phyloP scores from a whole-genome alignment of 257 asterid species.

The Avicennia marina region DNA sequence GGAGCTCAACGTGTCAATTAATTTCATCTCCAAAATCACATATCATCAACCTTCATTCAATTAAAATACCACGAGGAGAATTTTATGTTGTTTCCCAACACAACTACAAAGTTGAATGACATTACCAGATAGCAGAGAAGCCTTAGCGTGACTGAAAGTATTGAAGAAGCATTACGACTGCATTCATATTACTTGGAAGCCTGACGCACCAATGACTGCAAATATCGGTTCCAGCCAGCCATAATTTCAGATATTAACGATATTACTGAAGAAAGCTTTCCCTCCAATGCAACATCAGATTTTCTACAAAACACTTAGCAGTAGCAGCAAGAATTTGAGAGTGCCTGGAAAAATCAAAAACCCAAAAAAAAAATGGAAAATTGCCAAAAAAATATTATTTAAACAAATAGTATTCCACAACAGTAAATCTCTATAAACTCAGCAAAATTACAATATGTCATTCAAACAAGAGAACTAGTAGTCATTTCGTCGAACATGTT shows the following conservation, averaged over 20 bases:
- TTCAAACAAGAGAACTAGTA: neutral
- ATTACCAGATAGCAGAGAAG: conserved; percentile 56
- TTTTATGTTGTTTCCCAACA: no score
- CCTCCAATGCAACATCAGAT: neutral
- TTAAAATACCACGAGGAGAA: neutral
- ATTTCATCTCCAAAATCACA: neutral
- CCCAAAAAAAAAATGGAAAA: neutral
- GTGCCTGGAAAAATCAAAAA: neutral
- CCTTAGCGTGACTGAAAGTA: conserved; percentile 42
- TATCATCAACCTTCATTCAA: neutral
- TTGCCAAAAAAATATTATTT: no score
- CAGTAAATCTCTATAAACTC: neutral
- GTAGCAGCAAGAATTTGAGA: neutral
- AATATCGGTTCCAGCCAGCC: conserved; percentile 74
- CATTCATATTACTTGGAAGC: conserved; percentile 52
- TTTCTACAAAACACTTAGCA: conserved; percentile 12
- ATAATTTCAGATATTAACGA: conserved; percentile 23
- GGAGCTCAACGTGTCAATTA: no score
- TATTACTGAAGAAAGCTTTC: conserved; percentile 10
- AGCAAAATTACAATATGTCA: neutral
- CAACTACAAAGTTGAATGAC: no score
- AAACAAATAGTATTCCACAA: no score
- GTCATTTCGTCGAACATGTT: neutral
- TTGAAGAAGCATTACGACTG: conserved; percentile 31
- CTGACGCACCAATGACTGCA: conserved; percentile 57